Percentiles rank a stretch among this genome's conserved stretches.
Conservation (phyloP, 2,329 filamentous ascomycete species). For the Huntiella abstrusa region DNA sequence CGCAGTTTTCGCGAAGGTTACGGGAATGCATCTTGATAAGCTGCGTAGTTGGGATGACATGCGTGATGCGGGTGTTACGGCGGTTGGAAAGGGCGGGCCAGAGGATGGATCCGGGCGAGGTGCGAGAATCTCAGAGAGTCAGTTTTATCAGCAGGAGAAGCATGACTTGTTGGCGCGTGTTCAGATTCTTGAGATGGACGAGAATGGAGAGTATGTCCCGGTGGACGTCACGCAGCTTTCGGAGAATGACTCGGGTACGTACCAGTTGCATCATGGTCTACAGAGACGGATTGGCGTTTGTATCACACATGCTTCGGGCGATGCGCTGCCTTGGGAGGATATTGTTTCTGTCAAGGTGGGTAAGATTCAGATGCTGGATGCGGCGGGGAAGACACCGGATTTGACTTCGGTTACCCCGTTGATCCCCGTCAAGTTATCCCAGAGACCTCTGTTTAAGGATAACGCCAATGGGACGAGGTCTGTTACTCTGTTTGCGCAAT, state of each 20-base stretch:
- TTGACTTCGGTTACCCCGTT: conserved; percentile 46
- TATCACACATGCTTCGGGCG: conserved; percentile 78
- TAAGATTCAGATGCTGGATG: conserved; percentile 65
- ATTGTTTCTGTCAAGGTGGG: conserved; percentile 61
- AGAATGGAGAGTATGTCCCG: conserved; percentile 75
- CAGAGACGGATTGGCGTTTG: conserved; percentile 76
- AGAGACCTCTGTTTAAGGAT: conserved; percentile 59
- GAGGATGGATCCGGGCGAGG: conserved; percentile 20
- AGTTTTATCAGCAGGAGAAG: conserved; percentile 84
- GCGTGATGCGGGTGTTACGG: conserved; percentile 49
- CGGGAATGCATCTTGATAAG: conserved; percentile 88
- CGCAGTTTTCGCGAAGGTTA: conserved; percentile 80
- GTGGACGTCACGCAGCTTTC: conserved; percentile 81
- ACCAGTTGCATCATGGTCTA: conserved; percentile 86
- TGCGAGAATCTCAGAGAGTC: conserved; percentile 64
- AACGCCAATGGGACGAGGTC: conserved; percentile 82
- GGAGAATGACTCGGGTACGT: conserved; percentile 72
- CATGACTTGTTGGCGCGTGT: conserved; percentile 80
- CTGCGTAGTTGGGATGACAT: conserved; percentile 98
- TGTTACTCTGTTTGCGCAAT: conserved; percentile 75
- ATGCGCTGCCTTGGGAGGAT: conserved; percentile 75
- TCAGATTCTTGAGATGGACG: conserved; percentile 79
- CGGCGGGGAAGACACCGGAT: conserved; percentile 67
- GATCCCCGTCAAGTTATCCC: conserved; percentile 56
- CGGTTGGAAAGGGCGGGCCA: neutral